phyloP scores from a whole-genome alignment of 768 basidiomycete genomes.

The Calvatia gigantea region DNA sequence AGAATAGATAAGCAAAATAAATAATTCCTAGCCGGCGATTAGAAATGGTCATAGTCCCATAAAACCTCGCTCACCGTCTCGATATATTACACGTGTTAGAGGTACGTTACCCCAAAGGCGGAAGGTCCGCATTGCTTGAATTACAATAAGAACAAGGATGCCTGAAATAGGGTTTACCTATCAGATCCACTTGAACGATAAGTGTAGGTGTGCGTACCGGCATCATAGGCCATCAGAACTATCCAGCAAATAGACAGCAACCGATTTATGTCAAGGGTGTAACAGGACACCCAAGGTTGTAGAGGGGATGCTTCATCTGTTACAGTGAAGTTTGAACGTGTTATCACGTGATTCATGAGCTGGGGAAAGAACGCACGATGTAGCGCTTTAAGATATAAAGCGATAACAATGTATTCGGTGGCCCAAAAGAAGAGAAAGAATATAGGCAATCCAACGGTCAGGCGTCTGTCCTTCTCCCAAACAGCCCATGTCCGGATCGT shows the following conservation, averaged over 20 bases:
- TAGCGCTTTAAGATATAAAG: not conserved
- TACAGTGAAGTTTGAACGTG: no score
- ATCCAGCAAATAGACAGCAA: constrained; percentile 4
- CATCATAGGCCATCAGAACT: constrained; percentile 7
- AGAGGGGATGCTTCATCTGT: not conserved
- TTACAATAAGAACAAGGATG: constrained; percentile 1
- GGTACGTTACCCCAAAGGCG: constrained; percentile 6
- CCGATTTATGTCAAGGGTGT: not conserved
- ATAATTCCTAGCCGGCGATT: constrained; percentile 6
- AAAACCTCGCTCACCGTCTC: constrained; percentile 3
- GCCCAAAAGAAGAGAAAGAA: constrained; percentile 1
- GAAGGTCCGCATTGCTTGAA: constrained; percentile 5
- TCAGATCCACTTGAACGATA: no score
- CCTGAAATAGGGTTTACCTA: not conserved
- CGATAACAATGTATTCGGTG: not conserved
- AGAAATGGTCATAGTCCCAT: not conserved
- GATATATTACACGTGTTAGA: constrained; percentile 6
- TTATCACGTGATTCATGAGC: not conserved
- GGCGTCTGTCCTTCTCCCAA: constrained; percentile 11
- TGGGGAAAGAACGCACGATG: not conserved
- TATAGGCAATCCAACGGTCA: not conserved
- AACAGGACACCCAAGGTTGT: not conserved
- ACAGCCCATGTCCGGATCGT: constrained; percentile 14
- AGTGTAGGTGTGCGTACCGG: no score
- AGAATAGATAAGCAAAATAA: constrained; percentile 13